Evolutionary conservation across 1,139 yeast species (phyloP), one percentile per base, ranked within the genome.

Genomic region (Debaryomyces psychrophilus): DNA sequence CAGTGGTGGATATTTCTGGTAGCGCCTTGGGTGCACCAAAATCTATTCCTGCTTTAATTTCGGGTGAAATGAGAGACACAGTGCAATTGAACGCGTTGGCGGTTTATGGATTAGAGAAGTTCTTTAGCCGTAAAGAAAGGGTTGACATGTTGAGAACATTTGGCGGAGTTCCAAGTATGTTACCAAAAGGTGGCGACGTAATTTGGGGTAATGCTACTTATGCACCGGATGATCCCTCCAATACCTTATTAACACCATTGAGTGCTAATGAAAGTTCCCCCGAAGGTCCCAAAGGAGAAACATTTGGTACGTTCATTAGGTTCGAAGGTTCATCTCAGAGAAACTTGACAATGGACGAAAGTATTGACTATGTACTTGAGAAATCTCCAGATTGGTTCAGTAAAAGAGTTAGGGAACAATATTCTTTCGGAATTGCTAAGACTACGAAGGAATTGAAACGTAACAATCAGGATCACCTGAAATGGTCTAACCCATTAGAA

Each of bases 31-130:
- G 99, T 2, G 90, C 98, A 0, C 99, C 99, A 1, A 93, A 93
- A 64, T 87, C 96, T 0, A 81, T 90, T 27, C 90, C 96, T 0
- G 97, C 97, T 0, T 71, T 93, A 50, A 68, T 95, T 17, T 89
- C 97, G 15, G 99, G 99, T 22, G 99, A 93, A 68, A 93, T 95
- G 99, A 89, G 85, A 64, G 99, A 93, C 62, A 93, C 99, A 0
- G 95, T 95, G 23, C 97, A 93, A 59, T 74, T 93, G 62, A 93
- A 93, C 64, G 86, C 95, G 1, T 70, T 93, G 53, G 99, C 99
- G 0, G 90, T 92, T 51, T 90, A 90, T 59, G 99, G 98, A 1
- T 76, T 93, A 48, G 99, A 93, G 60, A 90, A 88, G 67, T 95
- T 92, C 68, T 90, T 93, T 65, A 87, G 95, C 44, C 79, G 96